Evolutionary conservation across 106 monocot genomes (phyloP).

Genomic region (Xerophyta viscosa): DNA sequence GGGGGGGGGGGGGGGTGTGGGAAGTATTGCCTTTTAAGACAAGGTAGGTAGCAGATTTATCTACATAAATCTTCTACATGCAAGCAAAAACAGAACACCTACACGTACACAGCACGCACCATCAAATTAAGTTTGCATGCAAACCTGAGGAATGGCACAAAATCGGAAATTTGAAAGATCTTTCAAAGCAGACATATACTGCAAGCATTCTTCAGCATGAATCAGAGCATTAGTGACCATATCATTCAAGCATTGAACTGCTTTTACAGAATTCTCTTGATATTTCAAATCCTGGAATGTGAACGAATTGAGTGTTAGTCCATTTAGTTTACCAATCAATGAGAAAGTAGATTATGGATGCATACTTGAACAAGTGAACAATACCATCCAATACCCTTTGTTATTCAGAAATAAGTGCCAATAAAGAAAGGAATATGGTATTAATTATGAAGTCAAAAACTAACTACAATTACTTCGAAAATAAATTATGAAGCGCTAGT

Average conservation of each 20-base stretch:
- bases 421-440: background rate
- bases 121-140: background rate
- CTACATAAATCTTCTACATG: background rate
- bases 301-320: too few species aligned
- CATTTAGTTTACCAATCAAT: background rate
- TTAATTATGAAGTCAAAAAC: too few species aligned
- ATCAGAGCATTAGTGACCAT: conserved; percentile 87
- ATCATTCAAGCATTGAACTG: conserved; percentile 94
- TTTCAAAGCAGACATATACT: conserved; percentile 70
- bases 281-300: conserved; percentile 73
- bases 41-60: background rate
- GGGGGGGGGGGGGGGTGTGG: too few species aligned
- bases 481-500: background rate
- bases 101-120: background rate
- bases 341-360: background rate
- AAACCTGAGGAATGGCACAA: conserved; percentile 97
- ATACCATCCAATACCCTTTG: too few species aligned
- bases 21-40: too few species aligned
- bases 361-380: background rate
- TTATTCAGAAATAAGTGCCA: background rate
- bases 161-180: conserved; percentile 68
- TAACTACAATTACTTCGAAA: too few species aligned
- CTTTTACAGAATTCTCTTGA: conserved; percentile 62
- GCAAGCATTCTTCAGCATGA: conserved; percentile 85
- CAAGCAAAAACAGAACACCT: too few species aligned